These are phyloP conservation scores for Mucor ambiguus DNA, from an alignment of 371 early-diverging fungal species.

Conservation along the genomic window DNA sequence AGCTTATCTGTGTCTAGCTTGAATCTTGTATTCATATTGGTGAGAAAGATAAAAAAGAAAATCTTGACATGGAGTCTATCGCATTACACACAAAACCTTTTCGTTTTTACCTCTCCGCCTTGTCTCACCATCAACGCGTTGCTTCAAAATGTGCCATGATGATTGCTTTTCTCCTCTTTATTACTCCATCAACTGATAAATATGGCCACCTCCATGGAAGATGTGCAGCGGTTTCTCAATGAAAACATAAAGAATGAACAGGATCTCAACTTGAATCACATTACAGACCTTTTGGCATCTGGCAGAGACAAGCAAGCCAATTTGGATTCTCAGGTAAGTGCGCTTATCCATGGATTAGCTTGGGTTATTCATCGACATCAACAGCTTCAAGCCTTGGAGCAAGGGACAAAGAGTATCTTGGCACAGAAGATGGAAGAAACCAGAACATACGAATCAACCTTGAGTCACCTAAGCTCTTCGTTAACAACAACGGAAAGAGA, in stretches of 20 bases:
- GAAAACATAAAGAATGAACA: slow-evolving; percentile 1
- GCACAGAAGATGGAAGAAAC: slow-evolving; percentile 4
- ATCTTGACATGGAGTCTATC: no score
- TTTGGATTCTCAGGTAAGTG: slow-evolving; percentile 28
- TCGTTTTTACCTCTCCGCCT: background rate
- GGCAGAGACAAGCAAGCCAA: slow-evolving; percentile 16
- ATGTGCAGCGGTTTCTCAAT: slow-evolving; percentile 1
- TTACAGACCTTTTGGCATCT: slow-evolving; percentile 14
- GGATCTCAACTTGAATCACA: slow-evolving; percentile 11
- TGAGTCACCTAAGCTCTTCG: slow-evolving; percentile 15
- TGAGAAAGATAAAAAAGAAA: background rate
- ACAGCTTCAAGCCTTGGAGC: background rate
- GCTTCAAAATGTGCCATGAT: background rate
- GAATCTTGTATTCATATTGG: slow-evolving; percentile 9
- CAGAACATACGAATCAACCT: slow-evolving; percentile 8
- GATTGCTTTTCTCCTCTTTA: background rate
- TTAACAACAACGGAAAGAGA: slow-evolving; percentile 19
- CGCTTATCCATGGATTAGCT: background rate
- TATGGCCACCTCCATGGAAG: slow-evolving; percentile 5
- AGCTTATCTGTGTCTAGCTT: slow-evolving; percentile 18
- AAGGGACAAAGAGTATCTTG: slow-evolving; percentile 17
- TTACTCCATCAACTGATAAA: background rate
- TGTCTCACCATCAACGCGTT: slow-evolving; percentile 1
- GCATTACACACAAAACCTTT: background rate
- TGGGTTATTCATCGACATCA: background rate